Evolutionary conservation across 176 grass and related monocot genomes (phyloP), one percentile per base, ranked within the genome.

Genomic region (Aegilops sharonensis): DNA sequence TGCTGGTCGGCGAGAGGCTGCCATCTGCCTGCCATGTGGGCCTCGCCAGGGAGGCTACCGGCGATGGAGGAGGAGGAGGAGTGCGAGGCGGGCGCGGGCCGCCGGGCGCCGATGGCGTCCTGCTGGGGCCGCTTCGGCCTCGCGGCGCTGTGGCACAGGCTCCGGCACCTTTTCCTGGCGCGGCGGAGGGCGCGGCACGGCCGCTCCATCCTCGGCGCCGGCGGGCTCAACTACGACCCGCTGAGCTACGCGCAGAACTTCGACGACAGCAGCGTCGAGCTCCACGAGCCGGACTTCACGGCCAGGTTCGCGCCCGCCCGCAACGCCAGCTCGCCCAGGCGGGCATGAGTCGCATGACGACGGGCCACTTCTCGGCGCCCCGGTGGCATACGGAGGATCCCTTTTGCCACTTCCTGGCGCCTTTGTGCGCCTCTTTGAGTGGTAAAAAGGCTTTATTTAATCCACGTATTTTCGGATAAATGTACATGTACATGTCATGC

Each of bases 191-290:
- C 63, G 27, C 88, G 85, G 65, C 90, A 77, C 83, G 83, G 67
- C 64, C 85, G 78, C 42, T 90, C 86, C 83, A 40, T 92, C 75
- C 84, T 90, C 57, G 77, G 79, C 40, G 86, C 61, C 84, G 89
- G 87, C 59, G 85, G 79, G 65, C 88, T 92, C 61, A 95, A 92
- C 89, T 95, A 95, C 81, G 93, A 95, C 87, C 88, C 90, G 62
- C 88, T 92, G 66, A 95, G 93, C 88, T 95, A 95, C 81, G 86
- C 93, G 67, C 88, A 92, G 79, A 95, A 95, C 88, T 95, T 95
- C 79, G 91, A 95, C 30, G 78, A 88, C 57, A 67, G 81, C 64
- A 10, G 56, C 70, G 35, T 72, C 17, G 89, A 91, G n/a, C 85
- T 75, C 60, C 24, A 10, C 29, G 83, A 91, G 82, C 86, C 86